Evolutionary conservation across 768 basidiomycete genomes (phyloP).

Genomic region (Lactarius psammicola): DNA sequence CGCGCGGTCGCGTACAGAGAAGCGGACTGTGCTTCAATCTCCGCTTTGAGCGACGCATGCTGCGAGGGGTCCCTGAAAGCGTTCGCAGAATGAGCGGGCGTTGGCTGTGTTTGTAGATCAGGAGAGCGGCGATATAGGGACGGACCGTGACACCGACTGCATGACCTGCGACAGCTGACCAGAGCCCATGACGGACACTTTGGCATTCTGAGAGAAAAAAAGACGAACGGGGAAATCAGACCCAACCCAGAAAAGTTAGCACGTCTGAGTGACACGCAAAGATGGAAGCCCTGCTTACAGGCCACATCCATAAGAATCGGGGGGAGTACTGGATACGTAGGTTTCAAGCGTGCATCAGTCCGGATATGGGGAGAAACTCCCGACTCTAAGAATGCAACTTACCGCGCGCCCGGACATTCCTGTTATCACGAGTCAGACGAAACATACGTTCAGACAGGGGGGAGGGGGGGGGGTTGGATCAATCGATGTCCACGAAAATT

Average conservation of each 20-base stretch:
- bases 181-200: conserved; percentile 94
- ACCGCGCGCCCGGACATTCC: conserved; percentile 94
- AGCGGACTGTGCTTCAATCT: conserved; percentile 87
- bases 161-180: conserved; percentile 92
- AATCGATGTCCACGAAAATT: conserved; percentile 15
- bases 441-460: conserved; percentile 24
- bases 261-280: conserved; percentile 13
- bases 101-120: neutral
- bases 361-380: conserved; percentile 8
- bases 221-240: neutral
- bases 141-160: conserved; percentile 81
- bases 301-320: conserved; percentile 98
- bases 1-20: conserved; percentile 87
- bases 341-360: conserved; percentile 14
- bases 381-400: conserved; percentile 37
- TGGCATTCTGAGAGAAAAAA: conserved; percentile 62
- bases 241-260: neutral
- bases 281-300: conserved; percentile 49
- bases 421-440: conserved; percentile 33
- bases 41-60: conserved; percentile 67
- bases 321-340: conserved; percentile 69
- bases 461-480: conserved; percentile 16
- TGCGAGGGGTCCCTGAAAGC: conserved; percentile 68
- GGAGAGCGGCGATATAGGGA: conserved; percentile 15
- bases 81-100: neutral